phyloP scores from a whole-genome alignment of 805 yeast species.

The Clavispora asparagi region DNA sequence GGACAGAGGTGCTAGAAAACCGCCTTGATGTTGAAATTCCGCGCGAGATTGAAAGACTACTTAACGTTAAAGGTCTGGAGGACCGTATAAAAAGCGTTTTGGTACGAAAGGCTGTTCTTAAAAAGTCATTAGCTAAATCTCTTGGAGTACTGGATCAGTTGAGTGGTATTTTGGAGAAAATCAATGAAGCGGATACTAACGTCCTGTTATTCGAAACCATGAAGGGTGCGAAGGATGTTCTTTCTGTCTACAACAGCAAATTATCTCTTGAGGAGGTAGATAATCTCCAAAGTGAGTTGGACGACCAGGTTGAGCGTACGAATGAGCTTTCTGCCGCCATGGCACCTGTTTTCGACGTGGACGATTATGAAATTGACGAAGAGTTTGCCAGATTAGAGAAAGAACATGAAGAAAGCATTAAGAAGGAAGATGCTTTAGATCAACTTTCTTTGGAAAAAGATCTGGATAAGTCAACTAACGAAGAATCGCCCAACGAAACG shows the following conservation, averaged over 20 bases:
- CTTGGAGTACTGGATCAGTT: conserved; percentile 18
- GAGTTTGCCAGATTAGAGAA: conserved; percentile 22
- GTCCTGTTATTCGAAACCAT: conserved; percentile 21
- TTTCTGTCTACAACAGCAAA: conserved; percentile 24
- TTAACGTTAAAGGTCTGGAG: conserved; percentile 13
- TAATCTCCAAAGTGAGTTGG: conserved; percentile 22
- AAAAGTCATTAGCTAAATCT: conserved; percentile 16
- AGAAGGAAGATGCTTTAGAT: not conserved
- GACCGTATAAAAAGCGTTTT: conserved; percentile 16
- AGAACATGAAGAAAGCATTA: conserved; percentile 9
- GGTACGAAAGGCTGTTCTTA: conserved; percentile 10
- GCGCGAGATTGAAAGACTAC: conserved; percentile 10
- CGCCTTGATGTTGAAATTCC: conserved; percentile 16
- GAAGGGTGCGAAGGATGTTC: conserved; percentile 19
- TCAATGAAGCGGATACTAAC: conserved; percentile 32
- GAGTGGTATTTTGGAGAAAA: conserved; percentile 21
- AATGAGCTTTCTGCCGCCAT: conserved; percentile 26
- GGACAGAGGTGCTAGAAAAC: conserved; percentile 15
- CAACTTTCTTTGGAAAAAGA: not conserved
- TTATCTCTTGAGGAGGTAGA: conserved; percentile 24
- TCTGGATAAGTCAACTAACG: not conserved
- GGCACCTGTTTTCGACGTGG: conserved; percentile 5
- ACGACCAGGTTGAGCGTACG: conserved; percentile 23
- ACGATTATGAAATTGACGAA: conserved; percentile 26
- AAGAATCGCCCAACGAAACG: not conserved